Percentiles rank a stretch among this genome's conserved stretches.
Conservation (phyloP, 805 yeast species). For the Saccharomyces eubayanus region DNA sequence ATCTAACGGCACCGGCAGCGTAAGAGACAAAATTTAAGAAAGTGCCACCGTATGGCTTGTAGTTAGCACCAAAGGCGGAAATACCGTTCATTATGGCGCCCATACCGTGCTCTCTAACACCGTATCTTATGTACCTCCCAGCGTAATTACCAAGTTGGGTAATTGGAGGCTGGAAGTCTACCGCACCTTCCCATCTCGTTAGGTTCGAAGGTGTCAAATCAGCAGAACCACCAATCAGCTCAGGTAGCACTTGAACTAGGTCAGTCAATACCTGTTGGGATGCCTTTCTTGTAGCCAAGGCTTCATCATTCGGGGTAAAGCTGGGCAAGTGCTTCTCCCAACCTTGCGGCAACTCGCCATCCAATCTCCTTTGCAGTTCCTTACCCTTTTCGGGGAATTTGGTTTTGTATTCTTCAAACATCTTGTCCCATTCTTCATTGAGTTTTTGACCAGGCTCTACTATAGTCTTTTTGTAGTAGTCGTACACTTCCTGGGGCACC, state of each 20-base stretch:
- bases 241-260: slow-evolving; percentile 64
- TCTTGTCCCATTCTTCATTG: slow-evolving; percentile 66
- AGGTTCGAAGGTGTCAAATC: slow-evolving; percentile 95
- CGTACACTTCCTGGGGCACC: slow-evolving; percentile 78
- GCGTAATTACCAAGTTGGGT: slow-evolving; percentile 74
- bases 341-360: slow-evolving; percentile 67
- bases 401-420: slow-evolving; percentile 50
- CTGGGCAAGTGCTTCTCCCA: slow-evolving; percentile 76
- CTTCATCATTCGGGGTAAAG: slow-evolving; percentile 67
- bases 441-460: slow-evolving; percentile 54
- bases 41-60: slow-evolving; percentile 91
- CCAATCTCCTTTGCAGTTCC: slow-evolving; percentile 71
- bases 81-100: slow-evolving; percentile 98
- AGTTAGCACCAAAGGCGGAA: slow-evolving; percentile 77
- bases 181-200: slow-evolving; percentile 77
- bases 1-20: slow-evolving; percentile 82
- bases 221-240: slow-evolving; percentile 95
- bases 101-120: slow-evolving; percentile 99
- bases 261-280: slow-evolving; percentile 69
- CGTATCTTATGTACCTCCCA: slow-evolving; percentile 94
- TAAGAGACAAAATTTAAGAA: slow-evolving; percentile 87
- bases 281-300: slow-evolving; percentile 90
- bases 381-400: slow-evolving; percentile 73
- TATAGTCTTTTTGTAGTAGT: slow-evolving; percentile 47
- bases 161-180: slow-evolving; percentile 86